phyloP scores from a whole-genome alignment of 768 basidiomycete species.

The Lentinula guzmanii region DNA sequence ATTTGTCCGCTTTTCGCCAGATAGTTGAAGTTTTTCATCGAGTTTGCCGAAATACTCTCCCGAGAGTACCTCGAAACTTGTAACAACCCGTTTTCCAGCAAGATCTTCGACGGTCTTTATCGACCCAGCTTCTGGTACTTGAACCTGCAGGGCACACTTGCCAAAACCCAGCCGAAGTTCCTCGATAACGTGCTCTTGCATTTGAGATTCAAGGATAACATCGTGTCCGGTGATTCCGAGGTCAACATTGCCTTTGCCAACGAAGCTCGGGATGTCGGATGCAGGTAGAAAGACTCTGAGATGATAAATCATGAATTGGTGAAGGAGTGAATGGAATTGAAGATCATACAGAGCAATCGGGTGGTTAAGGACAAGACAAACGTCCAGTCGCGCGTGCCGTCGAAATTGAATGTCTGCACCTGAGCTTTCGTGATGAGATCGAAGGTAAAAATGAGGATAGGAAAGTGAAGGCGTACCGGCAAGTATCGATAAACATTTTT shows the following conservation, averaged over 20 bases:
- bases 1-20: slow-evolving; percentile 57
- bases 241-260: slow-evolving; percentile 95
- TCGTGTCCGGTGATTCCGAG: slow-evolving; percentile 98
- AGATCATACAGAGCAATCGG: slow-evolving; percentile 83
- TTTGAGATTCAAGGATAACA: slow-evolving; percentile 86
- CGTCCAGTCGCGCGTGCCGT: slow-evolving; percentile 81
- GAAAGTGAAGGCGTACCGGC: slow-evolving; percentile 47
- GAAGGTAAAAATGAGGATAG: slow-evolving; percentile 5
- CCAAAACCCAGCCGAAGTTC: slow-evolving; percentile 85
- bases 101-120: slow-evolving; percentile 74
- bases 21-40: slow-evolving; percentile 49
- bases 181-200: slow-evolving; percentile 74
- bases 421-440: slow-evolving; percentile 20
- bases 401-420: slow-evolving; percentile 96
- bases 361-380: slow-evolving; percentile 91
- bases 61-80: slow-evolving; percentile 89
- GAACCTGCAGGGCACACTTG: slow-evolving; percentile 84
- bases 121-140: slow-evolving; percentile 74
- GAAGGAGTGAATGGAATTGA: neutral
- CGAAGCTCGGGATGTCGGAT: slow-evolving; percentile 95
- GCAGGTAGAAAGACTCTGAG: slow-evolving; percentile 93
- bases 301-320: neutral
- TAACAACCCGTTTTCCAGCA: slow-evolving; percentile 89
- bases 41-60: slow-evolving; percentile 68
- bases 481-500: slow-evolving; percentile 82